phyloP scores from a whole-genome alignment of 495 filamentous ascomycete species.

The Penicillium alfredii region DNA sequence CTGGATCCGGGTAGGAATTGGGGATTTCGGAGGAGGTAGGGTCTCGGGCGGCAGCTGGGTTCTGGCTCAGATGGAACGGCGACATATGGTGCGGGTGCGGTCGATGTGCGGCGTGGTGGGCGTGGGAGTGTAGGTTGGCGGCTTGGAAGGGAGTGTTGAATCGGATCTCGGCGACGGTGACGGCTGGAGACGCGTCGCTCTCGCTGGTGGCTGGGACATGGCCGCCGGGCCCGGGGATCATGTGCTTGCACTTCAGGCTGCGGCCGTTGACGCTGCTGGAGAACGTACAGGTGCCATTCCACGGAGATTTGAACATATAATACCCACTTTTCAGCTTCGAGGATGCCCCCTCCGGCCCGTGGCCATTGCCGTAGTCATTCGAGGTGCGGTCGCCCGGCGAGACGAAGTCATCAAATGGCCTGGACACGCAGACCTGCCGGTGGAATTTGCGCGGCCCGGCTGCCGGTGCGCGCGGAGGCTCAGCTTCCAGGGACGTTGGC shows the following conservation, averaged over 20 bases:
- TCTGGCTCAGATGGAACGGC: slow-evolving; percentile 24
- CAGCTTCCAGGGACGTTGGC: slow-evolving; percentile 10
- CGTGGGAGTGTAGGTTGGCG: slow-evolving; percentile 29
- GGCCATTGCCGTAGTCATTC: slow-evolving; percentile 7
- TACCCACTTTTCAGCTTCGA: slow-evolving; percentile 43
- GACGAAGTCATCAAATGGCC: slow-evolving; percentile 17
- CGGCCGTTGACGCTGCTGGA: slow-evolving; percentile 65
- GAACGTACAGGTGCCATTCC: slow-evolving; percentile 82
- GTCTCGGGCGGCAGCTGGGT: slow-evolving; percentile 12
- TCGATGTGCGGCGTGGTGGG: slow-evolving; percentile 18
- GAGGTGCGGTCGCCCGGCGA: not conserved
- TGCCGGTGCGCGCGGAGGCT: slow-evolving; percentile 11
- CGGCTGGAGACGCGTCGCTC: slow-evolving; percentile 28
- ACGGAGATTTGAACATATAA: slow-evolving; percentile 69
- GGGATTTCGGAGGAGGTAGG: slow-evolving; percentile 5
- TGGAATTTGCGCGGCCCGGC: slow-evolving; percentile 33
- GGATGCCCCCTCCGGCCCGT: slow-evolving; percentile 9
- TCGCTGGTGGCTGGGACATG: slow-evolving; percentile 7
- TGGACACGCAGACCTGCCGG: slow-evolving; percentile 34
- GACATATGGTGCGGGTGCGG: slow-evolving; percentile 22
- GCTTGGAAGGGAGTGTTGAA: slow-evolving; percentile 71
- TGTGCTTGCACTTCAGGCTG: slow-evolving; percentile 72
- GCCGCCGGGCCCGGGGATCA: slow-evolving; percentile 24
- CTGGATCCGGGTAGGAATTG: not conserved
- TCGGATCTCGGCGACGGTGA: slow-evolving; percentile 74